Conservation (phyloP, 495 filamentous ascomycete genomes). For the Penicillium dipodomyicola region DNA sequence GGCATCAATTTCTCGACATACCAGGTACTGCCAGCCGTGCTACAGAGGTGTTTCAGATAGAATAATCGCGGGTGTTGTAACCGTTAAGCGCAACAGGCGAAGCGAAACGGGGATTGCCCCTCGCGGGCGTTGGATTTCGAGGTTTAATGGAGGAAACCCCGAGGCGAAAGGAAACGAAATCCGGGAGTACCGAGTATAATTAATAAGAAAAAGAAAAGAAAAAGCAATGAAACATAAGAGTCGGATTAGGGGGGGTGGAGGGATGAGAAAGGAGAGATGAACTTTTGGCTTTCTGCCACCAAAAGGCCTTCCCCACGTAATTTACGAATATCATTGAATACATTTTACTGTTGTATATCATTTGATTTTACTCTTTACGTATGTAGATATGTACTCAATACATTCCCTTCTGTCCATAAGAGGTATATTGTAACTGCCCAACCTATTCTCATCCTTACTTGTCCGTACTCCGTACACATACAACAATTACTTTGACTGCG, state of each 20-base stretch:
- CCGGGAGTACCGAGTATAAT: not conserved
- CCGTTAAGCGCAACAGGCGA: conserved; percentile 23
- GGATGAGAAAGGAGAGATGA: conserved; percentile 7
- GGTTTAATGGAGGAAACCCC: not conserved
- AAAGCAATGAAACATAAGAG: conserved; percentile 3
- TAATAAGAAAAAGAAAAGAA: conserved; percentile 8
- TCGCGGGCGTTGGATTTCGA: conserved; percentile 21
- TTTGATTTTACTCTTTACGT: no score
- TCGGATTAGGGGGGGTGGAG: conserved; percentile 1
- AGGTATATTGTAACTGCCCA: not conserved
- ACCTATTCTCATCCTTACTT: not conserved
- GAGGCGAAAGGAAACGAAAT: conserved; percentile 9
- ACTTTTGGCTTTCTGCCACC: conserved; percentile 5
- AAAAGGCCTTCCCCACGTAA: conserved; percentile 4
- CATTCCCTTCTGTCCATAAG: not conserved
- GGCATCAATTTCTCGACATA: conserved; percentile 14
- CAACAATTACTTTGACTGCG: not conserved
- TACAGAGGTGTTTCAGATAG: conserved; percentile 30
- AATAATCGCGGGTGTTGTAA: conserved; percentile 28
- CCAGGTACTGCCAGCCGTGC: conserved; percentile 8
- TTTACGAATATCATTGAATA: not conserved
- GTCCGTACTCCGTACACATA: not conserved
- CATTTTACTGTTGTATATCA: no score
- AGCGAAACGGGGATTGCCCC: conserved; percentile 24
- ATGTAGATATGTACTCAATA: not conserved